A percentile compares a stretch with the other conserved stretches of the same genome.
Conservation (phyloP, 106 monocot species). For the Ottelia alismoides region DNA sequence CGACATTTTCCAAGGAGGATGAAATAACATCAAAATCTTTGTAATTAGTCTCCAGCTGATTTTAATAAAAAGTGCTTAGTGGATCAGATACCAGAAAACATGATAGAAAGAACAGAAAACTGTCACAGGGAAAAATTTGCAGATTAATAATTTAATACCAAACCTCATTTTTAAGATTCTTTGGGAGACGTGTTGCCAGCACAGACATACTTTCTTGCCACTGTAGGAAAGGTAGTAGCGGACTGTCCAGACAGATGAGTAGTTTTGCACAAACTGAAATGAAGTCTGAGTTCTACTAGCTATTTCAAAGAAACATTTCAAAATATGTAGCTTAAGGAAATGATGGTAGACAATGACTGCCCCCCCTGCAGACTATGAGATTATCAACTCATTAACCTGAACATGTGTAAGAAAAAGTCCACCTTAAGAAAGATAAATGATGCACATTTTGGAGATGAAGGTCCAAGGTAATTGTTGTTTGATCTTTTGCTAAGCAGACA, state of each 20-base stretch:
- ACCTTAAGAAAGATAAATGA: no score
- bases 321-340: no score
- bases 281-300: no score
- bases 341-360: no score
- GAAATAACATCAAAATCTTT: slow-evolving; percentile 62
- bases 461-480: no score
- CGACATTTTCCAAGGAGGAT: slow-evolving; percentile 39
- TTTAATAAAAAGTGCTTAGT: neutral
- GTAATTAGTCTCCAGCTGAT: slow-evolving; percentile 74
- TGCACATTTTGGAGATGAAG: no score
- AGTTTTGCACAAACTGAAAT: slow-evolving; percentile 71
- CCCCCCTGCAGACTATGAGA: no score
- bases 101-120: neutral
- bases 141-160: neutral
- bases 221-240: slow-evolving; percentile 91
- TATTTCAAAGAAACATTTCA: no score
- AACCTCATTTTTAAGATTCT: slow-evolving; percentile 82
- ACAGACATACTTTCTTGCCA: slow-evolving; percentile 99
- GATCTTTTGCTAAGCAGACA: no score
- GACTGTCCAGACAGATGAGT: slow-evolving; percentile 75
- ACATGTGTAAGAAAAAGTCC: no score
- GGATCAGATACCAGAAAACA: neutral
- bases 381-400: no score
- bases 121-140: no score
- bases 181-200: slow-evolving; percentile 90